Evolutionary conservation across 306 rosid species (phyloP), one percentile per base, ranked within the genome.

Genomic region (Vigna trinervia): DNA sequence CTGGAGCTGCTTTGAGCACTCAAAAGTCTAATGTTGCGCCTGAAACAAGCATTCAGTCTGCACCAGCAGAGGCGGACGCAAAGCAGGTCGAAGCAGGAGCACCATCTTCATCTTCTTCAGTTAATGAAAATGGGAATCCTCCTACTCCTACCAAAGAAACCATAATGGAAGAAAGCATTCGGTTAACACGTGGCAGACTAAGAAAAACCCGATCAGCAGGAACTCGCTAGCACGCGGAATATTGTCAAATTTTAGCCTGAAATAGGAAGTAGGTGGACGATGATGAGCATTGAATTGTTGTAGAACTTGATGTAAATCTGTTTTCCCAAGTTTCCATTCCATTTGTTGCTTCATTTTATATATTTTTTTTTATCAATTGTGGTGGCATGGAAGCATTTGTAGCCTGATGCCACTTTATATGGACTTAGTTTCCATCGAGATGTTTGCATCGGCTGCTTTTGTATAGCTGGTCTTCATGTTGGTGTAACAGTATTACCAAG

Each of bases 221-320:
- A 73, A 80, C 32, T 41, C 86, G 79, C 70, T 88, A 85, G 81
- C 46, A 36, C 14, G 34, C 46, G 58, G 12, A 23, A 23, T 5
- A 12, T 60, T 62, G 59, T 64, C 50, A 73, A 59, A 26, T 48
- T 86, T 73, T 54, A 69, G 87, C 79, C 38, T 74, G 56, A 53
- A 77, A 78, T 77, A 74, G 85, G 65, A 64, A 38, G 14, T 84
- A 73, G 87, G 81, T 50, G 83, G 58, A 73, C 81, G 70, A 72
- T 41, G 68, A 58, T 82, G 84, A 58, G 72, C 77, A 54, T 81
- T 88, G 78, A 80, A 80, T 71, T 74, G 83, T 58, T 69, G 75
- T 76, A 69, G 80, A 82, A 80, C 81, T 68, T 84, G 38, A 52
- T 92, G 96, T 94, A 90, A 88, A 93, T 90, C 79, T 82, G 78